Percentiles rank a stretch among this genome's conserved stretches.
Evolutionary conservation across 1,284 basidiomycete genomes (phyloP).

Genomic region (Psilocybe mexicana): DNA sequence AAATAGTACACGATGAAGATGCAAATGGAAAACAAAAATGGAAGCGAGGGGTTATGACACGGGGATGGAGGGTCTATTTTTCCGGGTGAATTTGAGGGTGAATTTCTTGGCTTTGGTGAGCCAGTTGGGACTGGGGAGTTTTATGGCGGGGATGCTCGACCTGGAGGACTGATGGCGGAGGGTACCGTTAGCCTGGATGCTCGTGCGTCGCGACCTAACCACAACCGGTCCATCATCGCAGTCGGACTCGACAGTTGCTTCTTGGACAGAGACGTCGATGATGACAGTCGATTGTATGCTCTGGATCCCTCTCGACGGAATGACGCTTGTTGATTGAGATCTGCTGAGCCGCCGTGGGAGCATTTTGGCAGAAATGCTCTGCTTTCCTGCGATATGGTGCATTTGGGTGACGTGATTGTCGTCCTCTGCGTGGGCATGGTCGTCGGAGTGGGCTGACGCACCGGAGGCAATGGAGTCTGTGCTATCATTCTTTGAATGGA

Average conservation of each 20-base stretch:
- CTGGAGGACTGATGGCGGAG: slow-evolving; percentile 43
- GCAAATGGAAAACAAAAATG: background rate
- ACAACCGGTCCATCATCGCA: slow-evolving; percentile 26
- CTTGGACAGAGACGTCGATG: slow-evolving; percentile 61
- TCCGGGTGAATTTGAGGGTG: slow-evolving; percentile 50
- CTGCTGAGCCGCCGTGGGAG: slow-evolving; percentile 56
- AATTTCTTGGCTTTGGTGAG: slow-evolving; percentile 51
- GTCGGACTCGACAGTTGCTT: slow-evolving; percentile 48
- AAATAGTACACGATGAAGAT: slow-evolving; percentile 8
- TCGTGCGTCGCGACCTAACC: slow-evolving; percentile 28
- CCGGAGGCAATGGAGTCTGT: slow-evolving; percentile 53
- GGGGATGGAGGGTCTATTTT: slow-evolving; percentile 25
- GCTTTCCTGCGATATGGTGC: slow-evolving; percentile 52
- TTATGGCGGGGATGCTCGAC: slow-evolving; percentile 33
- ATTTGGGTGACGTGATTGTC: slow-evolving; percentile 57
- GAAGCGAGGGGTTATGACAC: background rate
- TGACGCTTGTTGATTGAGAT: slow-evolving; percentile 45
- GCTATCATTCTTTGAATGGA: slow-evolving; percentile 41
- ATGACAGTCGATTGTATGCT: slow-evolving; percentile 37
- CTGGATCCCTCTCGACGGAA: slow-evolving; percentile 26
- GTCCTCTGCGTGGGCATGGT: slow-evolving; percentile 42
- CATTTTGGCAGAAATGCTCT: slow-evolving; percentile 50
- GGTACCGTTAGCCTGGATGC: slow-evolving; percentile 37
- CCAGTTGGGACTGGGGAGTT: slow-evolving; percentile 33
- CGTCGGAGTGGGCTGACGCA: slow-evolving; percentile 37